Base-by-base conservation (phyloP, 352 stramenopile species). In the Blastocystis sp. region DNA sequence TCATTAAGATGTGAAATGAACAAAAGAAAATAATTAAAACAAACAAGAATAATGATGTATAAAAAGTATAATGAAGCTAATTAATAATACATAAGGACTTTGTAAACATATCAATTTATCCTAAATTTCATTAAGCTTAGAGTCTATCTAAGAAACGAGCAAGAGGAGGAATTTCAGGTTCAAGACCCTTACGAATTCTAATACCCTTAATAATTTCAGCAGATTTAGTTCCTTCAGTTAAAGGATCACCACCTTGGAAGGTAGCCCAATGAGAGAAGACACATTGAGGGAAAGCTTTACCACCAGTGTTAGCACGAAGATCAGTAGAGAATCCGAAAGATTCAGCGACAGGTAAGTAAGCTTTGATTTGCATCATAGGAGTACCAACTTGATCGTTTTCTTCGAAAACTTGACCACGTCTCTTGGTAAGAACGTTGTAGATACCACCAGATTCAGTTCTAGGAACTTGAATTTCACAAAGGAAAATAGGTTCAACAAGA, bases 111-210 rank as follows among this genome's bases (percentile, higher is more conserved):
- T n/a, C n/a, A n/a, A n/a, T n/a, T n/a, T n/a, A n/a, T n/a, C n/a
- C n/a, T n/a, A n/a, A n/a, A n/a, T n/a, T n/a, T n/a, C n/a, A n/a
- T n/a, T n/a, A n/a, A 45, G 23, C 67, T 94, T 97, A 99, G 68
- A 99, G 83, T 77, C 93, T 94, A 80, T 99, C 90, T 67, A 95
- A 84, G 82, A 95, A 99, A 71, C 91, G 83, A 73, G 91, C 85
- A 65, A 95, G 79, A 58, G 91, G 84, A 48, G 91, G 90, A 72
- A 97, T 86, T 16, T 93, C 88, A 11, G 86, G 76, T 31, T 78
- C 67, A 45, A 97, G 81, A 76, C 89, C 89, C 85, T 99, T 99
- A 71, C 91, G 84, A 67, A 90, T 77, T 77, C 91, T 82, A 41
- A 96, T 88, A 64, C 70, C 75, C 57, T 81, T 71, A 41, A 95